Base-by-base conservation (phyloP, 2,329 filamentous ascomycete species). In the Thielaviopsis musarum region DNA sequence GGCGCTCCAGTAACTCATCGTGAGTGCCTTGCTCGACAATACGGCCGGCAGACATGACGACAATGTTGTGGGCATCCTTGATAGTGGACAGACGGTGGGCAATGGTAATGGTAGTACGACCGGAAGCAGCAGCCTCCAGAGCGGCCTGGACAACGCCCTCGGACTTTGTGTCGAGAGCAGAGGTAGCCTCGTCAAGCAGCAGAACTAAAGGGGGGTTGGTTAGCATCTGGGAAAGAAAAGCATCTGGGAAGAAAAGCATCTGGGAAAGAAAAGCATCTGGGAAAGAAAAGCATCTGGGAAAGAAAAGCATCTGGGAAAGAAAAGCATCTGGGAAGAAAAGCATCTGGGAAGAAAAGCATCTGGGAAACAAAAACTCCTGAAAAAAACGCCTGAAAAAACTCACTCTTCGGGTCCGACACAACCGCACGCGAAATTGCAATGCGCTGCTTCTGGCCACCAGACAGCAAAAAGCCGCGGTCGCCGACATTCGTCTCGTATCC, bases 71-170 rank as follows among this genome's bases (percentile, higher is more conserved):
- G 0, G 91, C 91, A 63, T 90, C 84, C 70, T 84, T 90, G 74
- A 98, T 95, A 5, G 93, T 98, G 0, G 90, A 95, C 9, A 98
- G 77, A 65, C 91, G 85, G 73, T 98, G 93, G 52, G 93, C 93
- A 70, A 98, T 97, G 6, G 91, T 88, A 65, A 97, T 95, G 1
- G 93, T 97, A 0, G 93, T 98, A 58, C 93, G 82, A 24, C 91
- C 91, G 63, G 86, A 79, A 1, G 90, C 80, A 26, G 91, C 93
- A 56, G 81, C 85, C 66, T 97, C 91, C 9, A 98, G 78, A 19
- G 93, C 93, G 51, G 88, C 88, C 70, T 97, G 93, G 1, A 98
- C 91, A 10, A 95, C 86, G 53, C 88, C 90, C 72, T 98, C 93
- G 0, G 89, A 94, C 68, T 93, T 91, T 22, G 91, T 95, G 67